These are phyloP conservation scores for Ganoderma leucocontextum DNA, from an alignment of 1,284 basidiomycete species.

Conservation along the genomic window DNA sequence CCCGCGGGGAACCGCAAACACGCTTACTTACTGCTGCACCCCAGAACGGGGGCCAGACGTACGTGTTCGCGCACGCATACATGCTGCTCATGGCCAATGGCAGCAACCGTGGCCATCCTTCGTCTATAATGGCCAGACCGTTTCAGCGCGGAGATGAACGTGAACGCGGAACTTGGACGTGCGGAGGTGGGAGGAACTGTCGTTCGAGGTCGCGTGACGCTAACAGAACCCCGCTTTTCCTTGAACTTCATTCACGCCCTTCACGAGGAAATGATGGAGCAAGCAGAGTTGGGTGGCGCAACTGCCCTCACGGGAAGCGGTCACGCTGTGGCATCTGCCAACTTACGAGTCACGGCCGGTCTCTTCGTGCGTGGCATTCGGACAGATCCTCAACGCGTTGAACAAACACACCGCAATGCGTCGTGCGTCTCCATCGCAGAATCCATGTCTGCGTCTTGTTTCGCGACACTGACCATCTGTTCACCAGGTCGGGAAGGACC, in stretches of 20 bases:
- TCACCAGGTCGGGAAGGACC: not conserved
- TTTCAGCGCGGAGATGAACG: conserved; percentile 6
- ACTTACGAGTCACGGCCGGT: not conserved
- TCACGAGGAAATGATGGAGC: not conserved
- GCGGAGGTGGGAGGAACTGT: not conserved
- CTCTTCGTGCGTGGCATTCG: too few relatives aligned
- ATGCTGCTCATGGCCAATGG: not conserved
- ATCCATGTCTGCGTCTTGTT: not conserved
- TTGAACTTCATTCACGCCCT: not conserved
- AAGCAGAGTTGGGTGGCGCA: not conserved
- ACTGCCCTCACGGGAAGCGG: not conserved
- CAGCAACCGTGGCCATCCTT: not conserved
- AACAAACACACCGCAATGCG: not conserved
- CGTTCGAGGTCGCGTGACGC: not conserved
- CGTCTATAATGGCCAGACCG: not conserved
- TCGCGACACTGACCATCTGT: conserved; percentile 2
- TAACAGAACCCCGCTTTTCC: not conserved
- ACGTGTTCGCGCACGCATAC: not conserved
- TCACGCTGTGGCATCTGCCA: not conserved
- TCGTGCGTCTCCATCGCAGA: not conserved
- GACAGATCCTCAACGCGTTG: not conserved
- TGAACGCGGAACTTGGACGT: not conserved
- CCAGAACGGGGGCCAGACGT: not conserved
- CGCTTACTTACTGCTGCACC: not conserved
- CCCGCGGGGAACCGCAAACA: not conserved